These are phyloP conservation scores for Podospora fimiseda DNA, from an alignment of 495 filamentous ascomycete species.

Conservation along the genomic window DNA sequence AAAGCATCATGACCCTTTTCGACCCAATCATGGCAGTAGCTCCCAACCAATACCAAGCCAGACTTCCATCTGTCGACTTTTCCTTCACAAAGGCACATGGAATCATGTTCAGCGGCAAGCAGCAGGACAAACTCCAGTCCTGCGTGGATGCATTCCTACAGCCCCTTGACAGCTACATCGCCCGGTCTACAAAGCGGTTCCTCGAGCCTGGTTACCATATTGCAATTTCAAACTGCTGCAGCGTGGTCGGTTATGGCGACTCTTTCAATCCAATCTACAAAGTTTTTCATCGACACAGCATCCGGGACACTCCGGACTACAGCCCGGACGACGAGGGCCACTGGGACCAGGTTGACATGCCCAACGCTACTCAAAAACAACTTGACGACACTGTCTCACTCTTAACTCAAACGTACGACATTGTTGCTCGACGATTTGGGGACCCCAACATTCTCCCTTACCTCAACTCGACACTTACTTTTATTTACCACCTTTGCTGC, in stretches of 20 bases:
- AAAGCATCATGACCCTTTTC: conserved; percentile 66
- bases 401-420: conserved; percentile 28
- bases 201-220: conserved; percentile 65
- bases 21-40: conserved; percentile 51
- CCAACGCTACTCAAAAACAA: conserved; percentile 11
- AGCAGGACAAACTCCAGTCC: conserved; percentile 40
- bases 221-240: conserved; percentile 40
- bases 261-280: conserved; percentile 32
- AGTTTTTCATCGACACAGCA: conserved; percentile 25
- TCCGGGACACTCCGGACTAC: too few relatives aligned
- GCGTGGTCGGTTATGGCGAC: conserved; percentile 34
- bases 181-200: conserved; percentile 50
- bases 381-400: conserved; percentile 26
- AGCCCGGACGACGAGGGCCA: too few relatives aligned
- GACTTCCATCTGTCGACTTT: conserved; percentile 28
- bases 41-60: conserved; percentile 33
- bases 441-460: conserved; percentile 62
- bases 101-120: conserved; percentile 54
- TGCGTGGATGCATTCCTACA: conserved; percentile 46
- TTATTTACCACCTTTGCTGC: conserved; percentile 55
- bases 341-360: too few relatives aligned
- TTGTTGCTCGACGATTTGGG: conserved; percentile 53
- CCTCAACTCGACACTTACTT: conserved; percentile 62
- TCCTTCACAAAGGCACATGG: conserved; percentile 60
- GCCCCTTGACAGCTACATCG: conserved; percentile 54